Percentiles rank a stretch among this genome's conserved stretches.
Evolutionary conservation across 805 yeast genomes (phyloP).

Genomic region (Saccharomycopsis fibuligera): DNA sequence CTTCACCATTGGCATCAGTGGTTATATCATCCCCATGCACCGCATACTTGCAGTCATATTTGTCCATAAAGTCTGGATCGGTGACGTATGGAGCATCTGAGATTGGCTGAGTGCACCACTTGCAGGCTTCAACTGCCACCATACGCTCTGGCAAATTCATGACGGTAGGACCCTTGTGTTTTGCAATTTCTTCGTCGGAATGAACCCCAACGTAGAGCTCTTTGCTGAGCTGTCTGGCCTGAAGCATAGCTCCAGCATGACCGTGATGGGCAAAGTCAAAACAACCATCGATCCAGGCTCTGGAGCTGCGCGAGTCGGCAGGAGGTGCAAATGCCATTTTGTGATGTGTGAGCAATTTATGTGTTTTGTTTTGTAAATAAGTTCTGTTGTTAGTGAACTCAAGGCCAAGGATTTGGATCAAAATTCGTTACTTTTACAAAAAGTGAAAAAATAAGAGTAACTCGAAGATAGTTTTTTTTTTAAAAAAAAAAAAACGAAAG

Average conservation of each 20-base stretch:
- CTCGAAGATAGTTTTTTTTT: no score
- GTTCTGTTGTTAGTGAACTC: no score
- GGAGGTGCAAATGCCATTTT: constrained; percentile 18
- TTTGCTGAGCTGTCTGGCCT: constrained; percentile 78
- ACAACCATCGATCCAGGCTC: constrained; percentile 97
- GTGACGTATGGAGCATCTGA: constrained; percentile 91
- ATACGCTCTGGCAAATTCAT: constrained; percentile 78
- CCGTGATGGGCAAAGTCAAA: constrained; percentile 97
- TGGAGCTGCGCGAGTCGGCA: constrained; percentile 26
- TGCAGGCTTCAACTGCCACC: constrained; percentile 81
- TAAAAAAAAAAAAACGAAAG: no score
- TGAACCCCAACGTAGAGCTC: constrained; percentile 85
- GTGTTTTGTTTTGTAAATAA: no score
- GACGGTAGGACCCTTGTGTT: constrained; percentile 90
- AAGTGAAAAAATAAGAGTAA: no score
- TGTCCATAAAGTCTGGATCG: constrained; percentile 70
- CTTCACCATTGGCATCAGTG: constrained; percentile 92
- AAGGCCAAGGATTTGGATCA: no score
- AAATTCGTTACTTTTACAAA: no score
- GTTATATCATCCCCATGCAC: constrained; percentile 98
- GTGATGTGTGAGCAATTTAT: not conserved
- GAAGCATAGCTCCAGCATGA: constrained; percentile 94
- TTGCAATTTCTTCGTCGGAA: constrained; percentile 76
- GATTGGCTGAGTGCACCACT: constrained; percentile 75
- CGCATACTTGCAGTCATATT: constrained; percentile 75